Conservation (phyloP, 139 green algal genomes). For the Limnomonas spitsbergensis region DNA sequence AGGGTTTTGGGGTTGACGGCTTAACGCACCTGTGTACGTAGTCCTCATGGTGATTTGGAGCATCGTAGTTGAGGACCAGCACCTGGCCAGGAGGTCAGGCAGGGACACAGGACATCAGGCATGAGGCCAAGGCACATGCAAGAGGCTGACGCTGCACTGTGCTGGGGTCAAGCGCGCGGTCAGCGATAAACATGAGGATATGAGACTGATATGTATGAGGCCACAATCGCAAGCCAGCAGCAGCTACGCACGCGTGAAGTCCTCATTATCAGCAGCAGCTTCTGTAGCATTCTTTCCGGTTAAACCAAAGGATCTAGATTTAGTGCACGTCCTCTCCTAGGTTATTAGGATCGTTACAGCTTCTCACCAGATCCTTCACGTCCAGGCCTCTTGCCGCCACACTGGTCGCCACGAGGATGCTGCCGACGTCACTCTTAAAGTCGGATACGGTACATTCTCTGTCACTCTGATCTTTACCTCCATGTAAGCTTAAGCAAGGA, state of each 20-base stretch:
- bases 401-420: slow-evolving; percentile 84
- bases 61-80: slow-evolving; percentile 94
- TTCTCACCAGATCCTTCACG: slow-evolving; percentile 78
- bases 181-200: slow-evolving; percentile 61
- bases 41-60: slow-evolving; percentile 97
- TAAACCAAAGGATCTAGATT: too few relatives aligned
- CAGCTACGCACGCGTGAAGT: too few relatives aligned
- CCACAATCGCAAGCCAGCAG: too few relatives aligned
- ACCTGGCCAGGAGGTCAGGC: slow-evolving; percentile 86
- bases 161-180: background rate
- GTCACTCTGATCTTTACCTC: slow-evolving; percentile 96
- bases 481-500: slow-evolving; percentile 91
- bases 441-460: slow-evolving; percentile 91
- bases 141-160: background rate
- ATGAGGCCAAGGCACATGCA: background rate
- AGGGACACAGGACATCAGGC: background rate
- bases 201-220: too few relatives aligned
- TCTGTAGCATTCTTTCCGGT: too few relatives aligned
- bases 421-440: slow-evolving; percentile 93
- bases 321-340: too few relatives aligned
- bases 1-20: too few relatives aligned
- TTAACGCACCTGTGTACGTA: slow-evolving; percentile 82
- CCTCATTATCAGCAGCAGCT: too few relatives aligned
- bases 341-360: slow-evolving; percentile 76
- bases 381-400: slow-evolving; percentile 94